Base-by-base conservation (phyloP, 169 alveolate genomes). In the Plasmodium malariae region DNA sequence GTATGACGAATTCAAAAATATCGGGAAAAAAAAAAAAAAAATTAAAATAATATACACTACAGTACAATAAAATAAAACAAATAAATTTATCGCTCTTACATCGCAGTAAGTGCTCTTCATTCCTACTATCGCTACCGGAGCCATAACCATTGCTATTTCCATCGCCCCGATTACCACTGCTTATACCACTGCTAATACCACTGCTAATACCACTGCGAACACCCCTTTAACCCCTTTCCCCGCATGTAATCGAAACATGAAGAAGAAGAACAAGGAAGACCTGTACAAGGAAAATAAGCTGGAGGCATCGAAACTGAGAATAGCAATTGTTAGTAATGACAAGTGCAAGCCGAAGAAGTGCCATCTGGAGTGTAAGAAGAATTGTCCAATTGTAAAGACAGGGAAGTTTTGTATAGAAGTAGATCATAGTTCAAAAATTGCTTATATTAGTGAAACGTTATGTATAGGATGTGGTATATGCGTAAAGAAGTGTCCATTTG, bases 391-490 rank as follows among this genome's bases (percentile, higher is more conserved):
- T n/a, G 98, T 97, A 67, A 97, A 98, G 73, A 93, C 98, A 49
- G 99, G 99, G 17, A 99, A 99, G 91, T 94, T 97, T 51, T 99
- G 99, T 91, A 98, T 99, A 32, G 99, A 98, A 91, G 99, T 98
- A 17, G 97, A 96, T n/a, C 96, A 96, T 19, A 95, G 97, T 26
- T 95, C 98, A 73, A 97, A 97, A 92, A 94, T 98, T 89, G 98
- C 99, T 68, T 96, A 94, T 93, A 99, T 99, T 40, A 97, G 99
- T 43, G 99, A 98, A 93, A 94, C 98, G 6, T 95, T 99, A 7
- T 99, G 99, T 94, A 98, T 99, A 71, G 99, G 99, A 12, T 99
- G 99, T 80, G 99, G 99, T 85, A 96, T 98, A 65, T 99, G 99
- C 91, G 99, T 98, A 51, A 99, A 99, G 95, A 98, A 98, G 92